phyloP scores from a whole-genome alignment of 2,329 filamentous ascomycete genomes.

The Calonectria fujianensis region DNA sequence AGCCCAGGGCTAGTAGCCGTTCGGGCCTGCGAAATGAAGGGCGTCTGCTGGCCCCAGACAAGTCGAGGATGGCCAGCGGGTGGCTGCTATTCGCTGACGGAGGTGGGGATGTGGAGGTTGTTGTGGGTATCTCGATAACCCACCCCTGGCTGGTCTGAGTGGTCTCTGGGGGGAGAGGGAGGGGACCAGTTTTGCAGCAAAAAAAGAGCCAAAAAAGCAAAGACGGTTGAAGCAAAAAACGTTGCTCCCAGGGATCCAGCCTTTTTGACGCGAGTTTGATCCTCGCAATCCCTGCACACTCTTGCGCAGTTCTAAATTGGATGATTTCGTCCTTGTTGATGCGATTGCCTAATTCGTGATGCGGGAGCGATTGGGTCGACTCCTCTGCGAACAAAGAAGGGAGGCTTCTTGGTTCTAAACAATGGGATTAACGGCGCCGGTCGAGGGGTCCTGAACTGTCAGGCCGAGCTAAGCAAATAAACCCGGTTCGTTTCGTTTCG shows the following conservation, averaged over 20 bases:
- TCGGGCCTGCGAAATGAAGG: conserved; percentile 52
- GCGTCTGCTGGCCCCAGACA: conserved; percentile 40
- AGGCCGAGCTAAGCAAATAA: conserved; percentile 6
- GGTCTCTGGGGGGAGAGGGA: neutral
- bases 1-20: conserved; percentile 35
- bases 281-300: conserved; percentile 23
- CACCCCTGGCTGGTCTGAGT: conserved; percentile 31
- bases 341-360: conserved; percentile 25
- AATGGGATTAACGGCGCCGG: conserved; percentile 16
- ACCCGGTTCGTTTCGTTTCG: conserved; percentile 50
- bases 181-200: neutral
- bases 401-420: conserved; percentile 5
- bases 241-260: conserved; percentile 6
- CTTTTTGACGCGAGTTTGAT: conserved; percentile 25
- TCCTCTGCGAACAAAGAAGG: conserved; percentile 2
- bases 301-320: conserved; percentile 21
- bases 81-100: conserved; percentile 34
- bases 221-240: conserved; percentile 2
- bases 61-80: conserved; percentile 29
- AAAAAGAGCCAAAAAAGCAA: neutral
- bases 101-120: conserved; percentile 17
- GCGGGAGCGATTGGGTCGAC: conserved; percentile 34
- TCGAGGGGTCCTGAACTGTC: conserved; percentile 14
- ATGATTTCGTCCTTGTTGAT: conserved; percentile 20
- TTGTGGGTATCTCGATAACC: conserved; percentile 32